Evolutionary conservation across 345 rosid species (phyloP), one percentile per base, ranked within the genome.

Genomic region (Lumnitzera racemosa): DNA sequence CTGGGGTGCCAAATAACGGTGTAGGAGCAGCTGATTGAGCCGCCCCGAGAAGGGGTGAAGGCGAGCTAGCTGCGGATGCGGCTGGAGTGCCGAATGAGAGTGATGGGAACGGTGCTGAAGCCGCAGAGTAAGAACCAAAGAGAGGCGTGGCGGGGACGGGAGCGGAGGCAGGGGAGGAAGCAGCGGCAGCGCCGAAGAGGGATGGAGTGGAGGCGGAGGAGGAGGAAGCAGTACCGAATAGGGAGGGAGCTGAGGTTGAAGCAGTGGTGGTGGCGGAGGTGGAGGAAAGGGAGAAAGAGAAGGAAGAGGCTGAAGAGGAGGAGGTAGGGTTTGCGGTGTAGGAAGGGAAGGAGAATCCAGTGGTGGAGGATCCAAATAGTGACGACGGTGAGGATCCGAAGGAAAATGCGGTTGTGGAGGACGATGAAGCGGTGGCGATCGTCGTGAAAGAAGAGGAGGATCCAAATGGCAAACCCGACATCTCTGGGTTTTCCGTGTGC

Each of bases 401-500:
- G 50, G 78, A 59, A 31, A 75, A 62, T 41, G 59, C 41, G 0
- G 78, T 1, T 1, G 31, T 27, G 31, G 31, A 27, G 31, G 31
- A 27, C 3, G 31, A 27, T 27, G 31, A 5, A 47, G 87, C 43
- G 70, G 85, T 62, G 64, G 82, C 85, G 56, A 78, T 68, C 1
- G 75, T 57, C 53, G 72, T 63, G 41, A 58, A 24, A 27, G 79
- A 15, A 16, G 74, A 23, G 46, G 88, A 71, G 58, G 88, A 85
- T 23, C 76, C 83, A 31, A 74, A 70, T 17, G 77, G 23, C 64
- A 53, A 76, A 63, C 78, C 77, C 36, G 82, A 70, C 80, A 78
- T 71, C 43, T 36, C 7, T 36, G 43, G 43, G 31, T 27, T 27
- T 27, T 27, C 31, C 5, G 31, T 27, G 31, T 27, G 5, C 4